Conservation (phyloP, 371 early-diverging fungal genomes). For the Circinella minor region DNA sequence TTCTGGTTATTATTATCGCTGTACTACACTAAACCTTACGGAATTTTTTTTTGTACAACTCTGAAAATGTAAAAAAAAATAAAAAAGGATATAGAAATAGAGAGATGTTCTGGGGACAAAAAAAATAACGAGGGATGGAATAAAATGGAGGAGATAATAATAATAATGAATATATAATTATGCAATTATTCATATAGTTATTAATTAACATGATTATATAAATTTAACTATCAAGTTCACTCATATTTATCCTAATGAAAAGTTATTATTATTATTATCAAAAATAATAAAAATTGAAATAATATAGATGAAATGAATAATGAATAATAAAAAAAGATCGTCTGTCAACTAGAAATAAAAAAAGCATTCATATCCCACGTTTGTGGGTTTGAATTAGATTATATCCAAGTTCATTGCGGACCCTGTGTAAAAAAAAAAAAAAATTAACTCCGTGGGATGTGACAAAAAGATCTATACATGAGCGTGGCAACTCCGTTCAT, state of each 20-base stretch:
- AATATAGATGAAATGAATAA: too few relatives aligned
- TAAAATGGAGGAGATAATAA: too few relatives aligned
- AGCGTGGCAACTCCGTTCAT: constrained; percentile 6
- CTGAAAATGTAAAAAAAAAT: background rate
- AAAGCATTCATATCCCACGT: background rate
- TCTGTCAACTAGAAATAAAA: background rate
- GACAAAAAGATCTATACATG: background rate
- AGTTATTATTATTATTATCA: too few relatives aligned
- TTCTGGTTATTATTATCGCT: background rate
- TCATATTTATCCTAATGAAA: too few relatives aligned
- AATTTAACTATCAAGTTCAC: too few relatives aligned
- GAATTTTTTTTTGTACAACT: background rate
- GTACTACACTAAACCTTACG: constrained; percentile 1
- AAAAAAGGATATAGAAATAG: too few relatives aligned
- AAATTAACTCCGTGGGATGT: constrained; percentile 3
- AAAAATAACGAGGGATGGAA: too few relatives aligned
- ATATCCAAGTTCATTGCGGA: background rate
- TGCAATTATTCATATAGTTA: too few relatives aligned
- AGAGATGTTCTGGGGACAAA: too few relatives aligned
- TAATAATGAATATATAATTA: too few relatives aligned
- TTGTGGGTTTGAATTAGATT: background rate
- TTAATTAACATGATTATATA: too few relatives aligned
- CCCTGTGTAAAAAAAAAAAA: constrained; percentile 5
- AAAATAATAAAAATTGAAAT: too few relatives aligned
- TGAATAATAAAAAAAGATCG: background rate